Evolutionary conservation across 2,329 filamentous ascomycete species (phyloP), one percentile per base, ranked within the genome.

Genomic region (Cryphonectria radicalis): DNA sequence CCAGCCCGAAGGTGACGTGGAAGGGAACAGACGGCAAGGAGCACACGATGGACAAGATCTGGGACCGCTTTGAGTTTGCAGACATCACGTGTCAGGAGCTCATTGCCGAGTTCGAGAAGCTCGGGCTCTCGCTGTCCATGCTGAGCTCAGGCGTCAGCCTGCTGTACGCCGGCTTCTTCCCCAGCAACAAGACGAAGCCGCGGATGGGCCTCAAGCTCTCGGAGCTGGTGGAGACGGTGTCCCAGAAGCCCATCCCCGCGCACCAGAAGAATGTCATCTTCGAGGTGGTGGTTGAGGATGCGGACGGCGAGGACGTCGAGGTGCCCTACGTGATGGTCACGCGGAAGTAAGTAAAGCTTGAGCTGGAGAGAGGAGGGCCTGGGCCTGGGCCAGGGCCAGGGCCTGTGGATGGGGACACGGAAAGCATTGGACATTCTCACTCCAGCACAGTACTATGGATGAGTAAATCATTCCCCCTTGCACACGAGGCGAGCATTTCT

Each of bases 191-290:
- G 87, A 85, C 94, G 71, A 95, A 94, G 87, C 95, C 98, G 74
- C 89, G 95, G 74, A 86, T 94, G 78, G 84, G 84, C 19, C 86
- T 98, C 82, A 97, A 94, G 83, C 88, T 98, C 82, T 97, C 93
- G 83, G 86, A 95, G 79, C 87, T 99, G 66, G 92, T 97, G 6
- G 93, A 95, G 83, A 89, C 89, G 63, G 92, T 99, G 74, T 97
- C 93, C 73, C 97, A 95, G 87, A 98, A 97, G 86, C 88, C 91
- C 2, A 92, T 99, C 71, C 95, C 96, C 0, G 88, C 89, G 4
- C 95, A 98, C 80, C 94, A 97, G 84, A 96, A 93, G 86, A 95
- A 97, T 77, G 89, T 98, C 74, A 98, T 98, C 77, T 97, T 98
- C 79, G 96, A 98, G 84, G 92, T 98, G 75, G 97, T 96, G 8